Conservation (phyloP, 2,329 filamentous ascomycete species). For the Aspergillus proliferans region DNA sequence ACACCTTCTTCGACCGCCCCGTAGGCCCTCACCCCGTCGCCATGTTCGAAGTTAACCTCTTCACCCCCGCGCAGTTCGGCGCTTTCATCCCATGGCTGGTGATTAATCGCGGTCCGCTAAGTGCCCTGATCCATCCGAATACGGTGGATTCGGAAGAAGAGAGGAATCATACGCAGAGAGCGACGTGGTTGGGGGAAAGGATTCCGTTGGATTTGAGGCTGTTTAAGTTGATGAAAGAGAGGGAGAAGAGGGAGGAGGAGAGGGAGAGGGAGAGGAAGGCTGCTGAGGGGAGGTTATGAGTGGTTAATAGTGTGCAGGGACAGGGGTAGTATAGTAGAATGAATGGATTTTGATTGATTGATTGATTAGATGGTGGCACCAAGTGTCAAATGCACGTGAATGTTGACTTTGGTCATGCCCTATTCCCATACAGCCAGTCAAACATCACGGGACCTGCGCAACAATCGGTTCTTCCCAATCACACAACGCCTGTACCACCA, state of each 20-base stretch:
- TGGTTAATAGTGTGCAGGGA: background rate
- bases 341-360: too few relatives aligned
- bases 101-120: conserved; percentile 73
- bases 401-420: background rate
- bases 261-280: conserved; percentile 2
- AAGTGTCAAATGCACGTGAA: background rate
- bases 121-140: conserved; percentile 76
- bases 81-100: conserved; percentile 82
- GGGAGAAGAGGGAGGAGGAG: conserved; percentile 13
- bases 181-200: conserved; percentile 42
- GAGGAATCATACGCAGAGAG: conserved; percentile 42
- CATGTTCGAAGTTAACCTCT: conserved; percentile 91
- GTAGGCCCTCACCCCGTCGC: conserved; percentile 75
- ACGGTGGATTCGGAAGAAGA: conserved; percentile 50
- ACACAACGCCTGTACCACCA: too few relatives aligned
- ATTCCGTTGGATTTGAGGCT: conserved; percentile 38
- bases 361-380: too few relatives aligned
- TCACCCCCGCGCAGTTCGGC: conserved; percentile 80
- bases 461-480: too few relatives aligned
- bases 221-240: conserved; percentile 28
- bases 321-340: background rate
- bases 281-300: conserved; percentile 3
- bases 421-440: background rate
- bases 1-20: conserved; percentile 68
- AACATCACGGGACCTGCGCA: too few relatives aligned